These are phyloP conservation scores for Allomyces javanicus DNA, from an alignment of 192 early-diverging fungal species.

Conservation along the genomic window DNA sequence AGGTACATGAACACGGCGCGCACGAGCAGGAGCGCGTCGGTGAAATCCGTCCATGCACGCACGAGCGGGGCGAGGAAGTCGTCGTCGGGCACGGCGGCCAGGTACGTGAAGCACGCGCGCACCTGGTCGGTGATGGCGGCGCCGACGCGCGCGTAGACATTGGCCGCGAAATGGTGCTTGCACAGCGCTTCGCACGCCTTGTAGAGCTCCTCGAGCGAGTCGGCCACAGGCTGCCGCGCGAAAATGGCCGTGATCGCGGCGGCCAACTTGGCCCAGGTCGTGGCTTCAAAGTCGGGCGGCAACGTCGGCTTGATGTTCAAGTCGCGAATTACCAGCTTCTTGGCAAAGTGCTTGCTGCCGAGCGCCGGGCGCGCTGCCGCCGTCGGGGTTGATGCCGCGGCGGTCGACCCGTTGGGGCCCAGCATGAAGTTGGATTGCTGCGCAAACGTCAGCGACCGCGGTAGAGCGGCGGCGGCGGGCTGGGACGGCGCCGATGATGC, in stretches of 20 bases:
- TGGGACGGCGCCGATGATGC: too few relatives aligned
- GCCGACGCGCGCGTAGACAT: background rate
- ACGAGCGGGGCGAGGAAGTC: background rate
- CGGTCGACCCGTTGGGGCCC: background rate
- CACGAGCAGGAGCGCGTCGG: background rate
- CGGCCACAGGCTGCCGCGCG: background rate
- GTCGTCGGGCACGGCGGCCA: background rate
- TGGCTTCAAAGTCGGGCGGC: background rate
- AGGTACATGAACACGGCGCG: conserved; percentile 57
- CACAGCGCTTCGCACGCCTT: background rate
- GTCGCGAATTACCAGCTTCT: background rate
- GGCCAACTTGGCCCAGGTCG: background rate
- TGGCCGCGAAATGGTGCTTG: background rate
- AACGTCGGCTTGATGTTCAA: background rate
- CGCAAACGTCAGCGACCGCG: background rate
- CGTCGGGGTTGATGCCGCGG: background rate
- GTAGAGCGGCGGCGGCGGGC: background rate
- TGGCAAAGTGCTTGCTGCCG: background rate
- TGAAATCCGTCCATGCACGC: background rate
- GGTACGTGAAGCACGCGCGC: background rate
- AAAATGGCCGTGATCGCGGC: background rate
- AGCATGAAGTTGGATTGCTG: background rate
- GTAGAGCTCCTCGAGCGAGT: background rate
- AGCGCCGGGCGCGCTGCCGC: background rate
- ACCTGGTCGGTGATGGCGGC: background rate